Evolutionary conservation across 495 filamentous ascomycete genomes (phyloP).

Genomic region (Xylaria curta): DNA sequence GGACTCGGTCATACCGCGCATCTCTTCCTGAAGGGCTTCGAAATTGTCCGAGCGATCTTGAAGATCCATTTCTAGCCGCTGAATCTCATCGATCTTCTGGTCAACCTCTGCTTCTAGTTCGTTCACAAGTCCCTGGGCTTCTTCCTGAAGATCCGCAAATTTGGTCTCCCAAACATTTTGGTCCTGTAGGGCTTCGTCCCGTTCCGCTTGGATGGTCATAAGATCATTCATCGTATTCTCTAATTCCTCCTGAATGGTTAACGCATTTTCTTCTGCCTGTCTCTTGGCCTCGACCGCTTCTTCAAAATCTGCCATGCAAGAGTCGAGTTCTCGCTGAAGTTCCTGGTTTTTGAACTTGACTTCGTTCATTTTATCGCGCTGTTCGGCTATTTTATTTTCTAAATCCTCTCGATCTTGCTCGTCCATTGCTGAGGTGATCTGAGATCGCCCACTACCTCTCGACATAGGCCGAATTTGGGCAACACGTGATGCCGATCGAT

Average conservation of each 20-base stretch:
- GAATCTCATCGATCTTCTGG: slow-evolving; percentile 72
- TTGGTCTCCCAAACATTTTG: slow-evolving; percentile 81
- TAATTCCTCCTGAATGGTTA: slow-evolving; percentile 75
- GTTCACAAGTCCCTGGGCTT: slow-evolving; percentile 84
- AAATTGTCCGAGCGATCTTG: slow-evolving; percentile 81
- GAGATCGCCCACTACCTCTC: slow-evolving; percentile 72
- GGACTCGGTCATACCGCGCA: slow-evolving; percentile 85
- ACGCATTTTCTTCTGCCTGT: slow-evolving; percentile 63
- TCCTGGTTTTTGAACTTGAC: slow-evolving; percentile 85
- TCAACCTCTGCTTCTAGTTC: slow-evolving; percentile 80
- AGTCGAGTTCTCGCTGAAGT: slow-evolving; percentile 75
- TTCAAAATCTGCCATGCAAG: slow-evolving; percentile 70
- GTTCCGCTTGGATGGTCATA: slow-evolving; percentile 79
- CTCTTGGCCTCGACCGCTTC: slow-evolving; percentile 62
- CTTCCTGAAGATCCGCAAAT: slow-evolving; percentile 76
- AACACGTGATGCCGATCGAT: slow-evolving; percentile 87
- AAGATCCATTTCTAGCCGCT: slow-evolving; percentile 71
- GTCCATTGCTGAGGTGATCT: slow-evolving; percentile 65
- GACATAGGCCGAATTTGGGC: slow-evolving; percentile 69
- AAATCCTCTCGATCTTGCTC: slow-evolving; percentile 85
- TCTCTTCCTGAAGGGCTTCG: slow-evolving; percentile 83
- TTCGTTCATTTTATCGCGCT: slow-evolving; percentile 84
- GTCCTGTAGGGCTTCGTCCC: slow-evolving; percentile 80
- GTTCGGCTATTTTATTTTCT: slow-evolving; percentile 79
- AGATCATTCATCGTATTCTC: slow-evolving; percentile 80